These are phyloP conservation scores for Trametes maxima DNA, from an alignment of 768 basidiomycete genomes.

Conservation along the genomic window DNA sequence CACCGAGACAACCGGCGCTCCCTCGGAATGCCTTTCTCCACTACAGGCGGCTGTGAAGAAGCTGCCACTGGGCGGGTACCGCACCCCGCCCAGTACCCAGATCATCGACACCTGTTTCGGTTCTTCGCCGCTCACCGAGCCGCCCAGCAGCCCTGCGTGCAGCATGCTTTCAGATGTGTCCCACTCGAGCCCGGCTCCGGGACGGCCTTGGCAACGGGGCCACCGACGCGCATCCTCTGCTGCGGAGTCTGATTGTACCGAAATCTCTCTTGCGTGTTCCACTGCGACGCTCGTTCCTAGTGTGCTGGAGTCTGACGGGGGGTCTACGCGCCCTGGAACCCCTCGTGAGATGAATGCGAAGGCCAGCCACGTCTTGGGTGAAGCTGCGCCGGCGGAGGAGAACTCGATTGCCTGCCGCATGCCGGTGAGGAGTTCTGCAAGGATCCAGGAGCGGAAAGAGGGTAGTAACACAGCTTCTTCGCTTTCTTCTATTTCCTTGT, in stretches of 20 bases:
- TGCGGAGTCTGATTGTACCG: slow-evolving; percentile 2
- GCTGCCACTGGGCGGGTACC: not conserved
- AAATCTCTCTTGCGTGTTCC: not conserved
- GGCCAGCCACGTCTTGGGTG: not conserved
- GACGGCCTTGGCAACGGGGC: not conserved
- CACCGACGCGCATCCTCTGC: not conserved
- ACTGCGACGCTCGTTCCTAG: not conserved
- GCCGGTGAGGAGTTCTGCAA: not conserved
- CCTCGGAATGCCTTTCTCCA: not conserved
- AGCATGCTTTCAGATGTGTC: not conserved
- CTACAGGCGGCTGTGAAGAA: not conserved
- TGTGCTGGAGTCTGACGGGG: not conserved
- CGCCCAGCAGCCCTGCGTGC: not conserved
- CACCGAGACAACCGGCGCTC: not conserved
- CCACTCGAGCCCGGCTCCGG: not conserved
- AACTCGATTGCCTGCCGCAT: not conserved
- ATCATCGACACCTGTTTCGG: not conserved
- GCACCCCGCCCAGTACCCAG: not conserved
- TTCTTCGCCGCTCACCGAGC: not conserved
- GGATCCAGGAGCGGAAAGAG: not conserved
- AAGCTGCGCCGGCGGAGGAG: no score
- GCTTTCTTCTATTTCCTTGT: not conserved
- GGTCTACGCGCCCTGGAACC: not conserved
- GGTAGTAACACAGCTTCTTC: not conserved
- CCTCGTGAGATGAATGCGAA: not conserved